Percentiles rank a stretch among this genome's conserved stretches.
Conservation (phyloP, 257 asterid genomes). For the Pogostemon cablin region DNA sequence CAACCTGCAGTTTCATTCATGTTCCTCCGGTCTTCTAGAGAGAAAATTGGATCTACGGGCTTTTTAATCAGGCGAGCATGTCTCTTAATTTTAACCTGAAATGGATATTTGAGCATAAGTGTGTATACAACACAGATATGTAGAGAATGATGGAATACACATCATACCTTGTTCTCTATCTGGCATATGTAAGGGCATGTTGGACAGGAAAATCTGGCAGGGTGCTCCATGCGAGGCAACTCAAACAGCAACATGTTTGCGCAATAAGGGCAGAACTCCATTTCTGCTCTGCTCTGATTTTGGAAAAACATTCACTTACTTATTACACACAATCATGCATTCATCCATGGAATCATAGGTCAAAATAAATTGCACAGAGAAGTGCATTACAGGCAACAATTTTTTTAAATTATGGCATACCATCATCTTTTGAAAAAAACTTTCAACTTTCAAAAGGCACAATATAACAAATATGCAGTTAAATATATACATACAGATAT, state of each 20-base stretch:
- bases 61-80: conserved; percentile 56
- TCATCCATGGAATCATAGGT: background rate
- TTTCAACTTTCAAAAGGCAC: no score
- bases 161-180: conserved; percentile 54
- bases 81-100: conserved; percentile 69
- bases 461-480: no score
- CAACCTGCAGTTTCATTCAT: conserved; percentile 60
- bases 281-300: conserved; percentile 12
- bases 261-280: conserved; percentile 88
- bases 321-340: background rate
- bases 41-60: conserved; percentile 68
- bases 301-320: background rate
- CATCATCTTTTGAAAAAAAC: no score
- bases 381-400: no score
- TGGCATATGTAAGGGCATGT: conserved; percentile 64
- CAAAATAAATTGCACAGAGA: no score
- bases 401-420: no score
- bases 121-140: background rate
- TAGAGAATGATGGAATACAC: background rate
- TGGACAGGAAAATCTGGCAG: conserved; percentile 64
- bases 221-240: conserved; percentile 53
- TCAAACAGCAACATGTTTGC: conserved; percentile 64
- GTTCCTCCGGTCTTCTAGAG: conserved; percentile 50
- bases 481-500: no score
- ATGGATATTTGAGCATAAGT: background rate